Evolutionary conservation across 495 filamentous ascomycete genomes (phyloP).

Genomic region (Penicilliopsis zonata): DNA sequence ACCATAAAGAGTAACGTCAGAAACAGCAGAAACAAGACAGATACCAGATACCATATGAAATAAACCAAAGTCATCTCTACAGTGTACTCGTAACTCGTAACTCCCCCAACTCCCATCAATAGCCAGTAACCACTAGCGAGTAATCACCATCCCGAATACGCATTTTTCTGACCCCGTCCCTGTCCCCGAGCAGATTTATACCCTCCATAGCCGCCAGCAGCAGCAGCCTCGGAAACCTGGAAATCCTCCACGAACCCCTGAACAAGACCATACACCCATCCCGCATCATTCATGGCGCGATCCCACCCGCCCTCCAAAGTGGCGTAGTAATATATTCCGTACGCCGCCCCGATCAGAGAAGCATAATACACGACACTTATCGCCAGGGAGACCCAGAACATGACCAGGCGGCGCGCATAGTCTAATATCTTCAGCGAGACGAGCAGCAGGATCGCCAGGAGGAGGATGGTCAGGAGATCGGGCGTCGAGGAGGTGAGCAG

Average conservation of each 20-base stretch:
- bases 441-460: slow-evolving; percentile 43
- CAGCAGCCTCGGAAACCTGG: no score
- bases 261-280: slow-evolving; percentile 39
- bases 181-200: no score
- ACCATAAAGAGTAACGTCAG: no score
- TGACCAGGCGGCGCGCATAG: slow-evolving; percentile 51
- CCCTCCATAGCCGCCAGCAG: no score
- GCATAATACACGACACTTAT: slow-evolving; percentile 49
- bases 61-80: no score
- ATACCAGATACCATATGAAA: no score
- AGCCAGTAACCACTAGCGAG: no score
- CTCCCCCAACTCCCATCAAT: no score
- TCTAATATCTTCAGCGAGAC: slow-evolving; percentile 55
- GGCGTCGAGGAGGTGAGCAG: slow-evolving; percentile 41
- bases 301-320: slow-evolving; percentile 56
- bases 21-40: no score
- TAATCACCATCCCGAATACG: no score
- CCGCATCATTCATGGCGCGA: slow-evolving; percentile 44
- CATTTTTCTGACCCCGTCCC: no score
- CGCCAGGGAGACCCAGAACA: slow-evolving; percentile 59
- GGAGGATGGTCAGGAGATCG: slow-evolving; percentile 48
- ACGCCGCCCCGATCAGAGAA: slow-evolving; percentile 30
- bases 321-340: slow-evolving; percentile 50
- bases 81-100: no score
- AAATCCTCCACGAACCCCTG: slow-evolving; percentile 48